These are phyloP conservation scores for Pleurotus cornucopiae DNA, from an alignment of 768 basidiomycete genomes.

Conservation along the genomic window DNA sequence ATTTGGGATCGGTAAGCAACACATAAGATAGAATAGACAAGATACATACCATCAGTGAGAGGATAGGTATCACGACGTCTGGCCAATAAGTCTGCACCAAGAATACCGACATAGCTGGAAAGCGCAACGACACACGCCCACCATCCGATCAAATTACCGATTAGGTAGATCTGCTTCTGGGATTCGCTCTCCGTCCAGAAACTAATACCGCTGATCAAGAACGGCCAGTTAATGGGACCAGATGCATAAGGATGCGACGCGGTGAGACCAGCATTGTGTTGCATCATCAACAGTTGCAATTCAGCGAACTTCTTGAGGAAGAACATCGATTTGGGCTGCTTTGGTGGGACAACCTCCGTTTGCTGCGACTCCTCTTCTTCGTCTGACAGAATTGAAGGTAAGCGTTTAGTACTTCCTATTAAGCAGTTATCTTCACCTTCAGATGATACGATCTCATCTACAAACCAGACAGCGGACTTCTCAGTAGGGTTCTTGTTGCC, in stretches of 20 bases:
- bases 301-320: slow-evolving; percentile 96
- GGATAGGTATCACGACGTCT: slow-evolving; percentile 81
- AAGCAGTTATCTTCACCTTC: slow-evolving; percentile 46
- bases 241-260: slow-evolving; percentile 98
- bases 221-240: slow-evolving; percentile 97
- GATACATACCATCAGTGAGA: slow-evolving; percentile 76
- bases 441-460: slow-evolving; percentile 74
- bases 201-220: slow-evolving; percentile 92
- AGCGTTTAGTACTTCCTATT: neutral
- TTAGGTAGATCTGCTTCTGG: slow-evolving; percentile 93
- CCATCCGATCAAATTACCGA: slow-evolving; percentile 93
- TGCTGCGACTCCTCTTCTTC: slow-evolving; percentile 54
- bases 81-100: slow-evolving; percentile 86
- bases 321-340: slow-evolving; percentile 75
- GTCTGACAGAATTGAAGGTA: slow-evolving; percentile 26
- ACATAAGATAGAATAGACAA: neutral
- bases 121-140: slow-evolving; percentile 88
- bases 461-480: slow-evolving; percentile 83
- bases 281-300: slow-evolving; percentile 91
- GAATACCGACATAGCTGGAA: slow-evolving; percentile 84
- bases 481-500: slow-evolving; percentile 91
- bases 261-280: slow-evolving; percentile 98
- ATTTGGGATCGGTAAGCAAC: slow-evolving; percentile 5
- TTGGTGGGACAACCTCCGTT: slow-evolving; percentile 45
- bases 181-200: slow-evolving; percentile 92